Evolutionary conservation across 345 rosid species (phyloP).

Genomic region (Jatropha curcas): DNA sequence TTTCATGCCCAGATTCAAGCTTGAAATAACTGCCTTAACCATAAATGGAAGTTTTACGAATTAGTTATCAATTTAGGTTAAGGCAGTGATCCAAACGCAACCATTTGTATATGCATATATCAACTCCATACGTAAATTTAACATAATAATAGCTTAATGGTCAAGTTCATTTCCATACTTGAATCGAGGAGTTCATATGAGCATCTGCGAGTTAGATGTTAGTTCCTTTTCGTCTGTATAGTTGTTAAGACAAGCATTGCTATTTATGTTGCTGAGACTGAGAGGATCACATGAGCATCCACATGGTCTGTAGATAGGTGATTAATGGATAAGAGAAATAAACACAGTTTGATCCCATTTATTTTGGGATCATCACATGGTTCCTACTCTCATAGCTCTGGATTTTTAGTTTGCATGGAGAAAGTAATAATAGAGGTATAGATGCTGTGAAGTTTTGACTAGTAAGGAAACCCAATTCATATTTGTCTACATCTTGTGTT

Average conservation of each 20-base stretch:
- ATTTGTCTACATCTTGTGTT: neutral
- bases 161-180: too few species aligned
- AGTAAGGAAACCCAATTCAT: slow-evolving; percentile 9
- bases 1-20: slow-evolving; percentile 10
- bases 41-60: neutral
- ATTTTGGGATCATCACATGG: slow-evolving; percentile 14
- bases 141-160: too few species aligned
- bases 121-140: too few species aligned
- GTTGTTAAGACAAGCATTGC: slow-evolving; percentile 16
- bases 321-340: slow-evolving; percentile 7
- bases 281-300: slow-evolving; percentile 27
- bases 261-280: slow-evolving; percentile 6
- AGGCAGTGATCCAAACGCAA: too few species aligned
- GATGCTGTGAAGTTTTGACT: slow-evolving; percentile 24
- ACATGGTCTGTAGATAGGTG: slow-evolving; percentile 28
- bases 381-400: slow-evolving; percentile 5
- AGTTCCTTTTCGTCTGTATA: neutral
- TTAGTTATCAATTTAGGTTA: neutral
- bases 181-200: neutral
- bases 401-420: slow-evolving; percentile 7
- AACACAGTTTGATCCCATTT: neutral
- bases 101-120: neutral
- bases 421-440: slow-evolving; percentile 19
- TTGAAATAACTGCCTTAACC: neutral
- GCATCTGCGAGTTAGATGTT: slow-evolving; percentile 3